phyloP scores from a whole-genome alignment of 2,329 filamentous ascomycete species.

The Gaeumannomyces sp. region DNA sequence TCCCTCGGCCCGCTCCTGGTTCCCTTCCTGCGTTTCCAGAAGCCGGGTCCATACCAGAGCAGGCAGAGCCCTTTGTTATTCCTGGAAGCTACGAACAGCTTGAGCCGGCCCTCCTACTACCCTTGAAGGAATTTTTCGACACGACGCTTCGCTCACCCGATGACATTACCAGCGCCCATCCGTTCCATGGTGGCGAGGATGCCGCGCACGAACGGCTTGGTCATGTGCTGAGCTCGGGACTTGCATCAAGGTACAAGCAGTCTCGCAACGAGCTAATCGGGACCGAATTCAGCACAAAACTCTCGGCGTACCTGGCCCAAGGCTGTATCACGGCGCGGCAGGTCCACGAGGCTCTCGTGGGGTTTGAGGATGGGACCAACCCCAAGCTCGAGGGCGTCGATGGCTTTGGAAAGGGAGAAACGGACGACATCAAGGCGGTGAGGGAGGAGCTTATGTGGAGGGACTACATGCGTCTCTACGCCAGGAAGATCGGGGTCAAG shows the following conservation, averaged over 20 bases:
- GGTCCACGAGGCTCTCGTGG: constrained; percentile 59
- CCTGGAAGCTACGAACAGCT: constrained; percentile 49
- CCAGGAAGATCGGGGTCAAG: constrained; percentile 58
- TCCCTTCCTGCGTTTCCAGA: constrained; percentile 53
- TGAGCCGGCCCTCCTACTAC: constrained; percentile 48
- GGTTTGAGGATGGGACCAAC: constrained; percentile 60
- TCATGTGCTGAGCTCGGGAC: constrained; percentile 54
- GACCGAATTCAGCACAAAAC: constrained; percentile 65
- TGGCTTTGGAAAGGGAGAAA: constrained; percentile 66
- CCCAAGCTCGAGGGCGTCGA: constrained; percentile 30
- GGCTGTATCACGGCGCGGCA: constrained; percentile 69
- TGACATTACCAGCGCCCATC: constrained; percentile 52
- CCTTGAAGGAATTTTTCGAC: constrained; percentile 48
- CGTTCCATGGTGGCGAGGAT: constrained; percentile 62
- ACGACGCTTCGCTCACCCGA: constrained; percentile 35
- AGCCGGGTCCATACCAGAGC: constrained; percentile 43
- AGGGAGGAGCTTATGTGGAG: constrained; percentile 72
- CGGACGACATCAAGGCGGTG: constrained; percentile 61
- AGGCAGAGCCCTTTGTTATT: constrained; percentile 57
- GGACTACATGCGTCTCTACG: constrained; percentile 75
- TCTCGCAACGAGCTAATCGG: constrained; percentile 68
- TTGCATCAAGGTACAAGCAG: constrained; percentile 59
- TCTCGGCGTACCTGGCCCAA: constrained; percentile 66
- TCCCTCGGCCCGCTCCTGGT: constrained; percentile 44
- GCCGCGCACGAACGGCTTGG: constrained; percentile 51